Base-by-base conservation (phyloP, 192 early-diverging fungal genomes). In the Coemansia furcata region DNA sequence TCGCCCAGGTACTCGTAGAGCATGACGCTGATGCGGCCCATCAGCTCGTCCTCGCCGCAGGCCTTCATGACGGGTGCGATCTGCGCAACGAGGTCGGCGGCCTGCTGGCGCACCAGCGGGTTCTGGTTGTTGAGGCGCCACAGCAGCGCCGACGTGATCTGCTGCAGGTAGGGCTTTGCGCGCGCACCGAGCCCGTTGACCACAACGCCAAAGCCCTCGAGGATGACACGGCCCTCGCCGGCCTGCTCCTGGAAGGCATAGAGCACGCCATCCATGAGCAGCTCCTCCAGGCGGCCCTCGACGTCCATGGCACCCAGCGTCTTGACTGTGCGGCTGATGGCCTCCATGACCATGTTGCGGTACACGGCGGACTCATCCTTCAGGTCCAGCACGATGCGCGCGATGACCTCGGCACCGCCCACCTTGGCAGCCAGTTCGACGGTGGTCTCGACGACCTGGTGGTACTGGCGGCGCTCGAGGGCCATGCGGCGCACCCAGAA, bases 401-500 rank as follows among this genome's bases (percentile, higher is more conserved):
- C 81, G 17, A 98, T 87, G 62, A 99, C 91, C 71, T 94, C 95
- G 3, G 94, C 88, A 2, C 95, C 96, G 15, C 96, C 96, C 12
- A 95, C 96, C 71, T 92, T 93, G 63, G 91, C 89, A 0, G 98
- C 95, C 66, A 99, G 70, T 72, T 96, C 95, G 10, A 95, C 96
- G 0, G 98, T 99, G 1, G 98, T 96, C 63, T 98, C 97, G 3
- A 99, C 91, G 2, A 99, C 87, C 66, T 95, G 94, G 61, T 90
- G 88, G 65, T 91, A 92, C 75, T 96, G 98, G 60, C 98, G 86
- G 42, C 92, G 88, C 73, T 98, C 96, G 62, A 99, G 81, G 1
- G 97, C 96, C 93, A 96, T 96, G 40, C 98, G 89, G 35, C 97
- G 88, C 1, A 96, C 93, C 98, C 98, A 99, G 78, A 99, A 99